Percentiles rank a stretch among this genome's conserved stretches.
phyloP scores from a whole-genome alignment of 805 yeast genomes.

The Saccharomycopsis sp. region DNA sequence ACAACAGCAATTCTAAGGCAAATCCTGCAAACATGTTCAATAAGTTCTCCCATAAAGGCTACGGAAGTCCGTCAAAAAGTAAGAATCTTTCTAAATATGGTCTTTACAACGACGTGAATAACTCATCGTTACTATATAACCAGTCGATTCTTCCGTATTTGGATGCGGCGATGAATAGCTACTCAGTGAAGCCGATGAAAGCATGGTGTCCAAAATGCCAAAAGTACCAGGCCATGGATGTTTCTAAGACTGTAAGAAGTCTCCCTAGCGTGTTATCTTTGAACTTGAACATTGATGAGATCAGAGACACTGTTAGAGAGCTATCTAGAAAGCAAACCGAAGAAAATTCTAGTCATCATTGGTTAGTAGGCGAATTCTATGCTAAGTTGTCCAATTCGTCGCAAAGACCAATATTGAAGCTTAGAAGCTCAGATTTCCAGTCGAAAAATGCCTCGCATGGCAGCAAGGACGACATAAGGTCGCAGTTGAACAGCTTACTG shows the following conservation, averaged over 20 bases:
- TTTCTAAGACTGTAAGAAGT: slow-evolving; percentile 42
- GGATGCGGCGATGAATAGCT: slow-evolving; percentile 53
- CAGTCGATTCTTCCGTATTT: slow-evolving; percentile 46
- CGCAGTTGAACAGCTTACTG: neutral
- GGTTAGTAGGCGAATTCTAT: slow-evolving; percentile 61
- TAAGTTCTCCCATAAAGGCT: neutral
- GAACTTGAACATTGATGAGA: slow-evolving; percentile 53
- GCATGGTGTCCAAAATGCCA: slow-evolving; percentile 49
- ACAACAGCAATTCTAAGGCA: neutral
- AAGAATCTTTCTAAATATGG: slow-evolving; percentile 3
- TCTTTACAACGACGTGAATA: slow-evolving; percentile 3
- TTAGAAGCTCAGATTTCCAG: slow-evolving; percentile 27
- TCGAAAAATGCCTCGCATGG: slow-evolving; percentile 11
- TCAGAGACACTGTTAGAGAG: slow-evolving; percentile 44
- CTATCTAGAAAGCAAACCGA: slow-evolving; percentile 7
- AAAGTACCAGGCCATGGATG: slow-evolving; percentile 47
- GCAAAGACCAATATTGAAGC: slow-evolving; percentile 34
- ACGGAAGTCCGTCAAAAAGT: neutral
- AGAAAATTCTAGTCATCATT: slow-evolving; percentile 27
- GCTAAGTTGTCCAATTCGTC: slow-evolving; percentile 32
- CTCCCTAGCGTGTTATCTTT: slow-evolving; percentile 62
- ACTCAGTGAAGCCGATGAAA: slow-evolving; percentile 35
- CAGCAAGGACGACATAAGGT: neutral
- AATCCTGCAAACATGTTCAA: neutral
- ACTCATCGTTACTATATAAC: slow-evolving; percentile 7